Conservation (phyloP, 2,329 filamentous ascomycete species). For the Hypoxylon sp. region DNA sequence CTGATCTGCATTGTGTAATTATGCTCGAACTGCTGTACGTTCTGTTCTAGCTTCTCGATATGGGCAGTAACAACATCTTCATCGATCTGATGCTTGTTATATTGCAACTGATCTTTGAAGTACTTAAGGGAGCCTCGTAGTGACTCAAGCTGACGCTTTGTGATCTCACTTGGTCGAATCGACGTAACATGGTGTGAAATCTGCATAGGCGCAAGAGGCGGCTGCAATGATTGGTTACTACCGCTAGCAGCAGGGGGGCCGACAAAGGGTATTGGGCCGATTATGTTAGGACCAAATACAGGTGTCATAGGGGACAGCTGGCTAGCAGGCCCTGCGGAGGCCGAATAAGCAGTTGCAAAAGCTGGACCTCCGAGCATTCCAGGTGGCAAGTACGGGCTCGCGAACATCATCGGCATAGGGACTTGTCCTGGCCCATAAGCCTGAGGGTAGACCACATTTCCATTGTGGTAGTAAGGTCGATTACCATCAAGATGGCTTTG, state of each 20-base stretch:
- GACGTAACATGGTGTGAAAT: constrained; percentile 67
- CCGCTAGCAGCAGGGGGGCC: constrained; percentile 12
- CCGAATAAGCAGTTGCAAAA: constrained; percentile 39
- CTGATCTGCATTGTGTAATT: constrained; percentile 65
- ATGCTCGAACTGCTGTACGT: constrained; percentile 67
- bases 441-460: constrained; percentile 61
- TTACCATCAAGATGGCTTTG: constrained; percentile 64
- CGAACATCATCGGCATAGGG: constrained; percentile 44
- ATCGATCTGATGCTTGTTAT: constrained; percentile 75
- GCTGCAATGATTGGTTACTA: constrained; percentile 20
- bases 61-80: constrained; percentile 65
- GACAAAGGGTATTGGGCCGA: constrained; percentile 31
- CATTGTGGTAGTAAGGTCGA: constrained; percentile 63
- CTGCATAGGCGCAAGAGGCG: constrained; percentile 37
- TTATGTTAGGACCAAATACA: constrained; percentile 35
- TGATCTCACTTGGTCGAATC: constrained; percentile 73
- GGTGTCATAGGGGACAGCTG: constrained; percentile 38
- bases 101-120: constrained; percentile 71
- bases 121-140: constrained; percentile 69
- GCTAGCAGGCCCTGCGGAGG: constrained; percentile 36
- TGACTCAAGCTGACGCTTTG: constrained; percentile 69
- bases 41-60: constrained; percentile 60
- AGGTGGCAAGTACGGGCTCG: constrained; percentile 45
- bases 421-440: constrained; percentile 39
- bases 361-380: constrained; percentile 42